Evolutionary conservation across 805 yeast genomes (phyloP), one percentile per base, ranked within the genome.

Genomic region (Lachancea nothofagi): DNA sequence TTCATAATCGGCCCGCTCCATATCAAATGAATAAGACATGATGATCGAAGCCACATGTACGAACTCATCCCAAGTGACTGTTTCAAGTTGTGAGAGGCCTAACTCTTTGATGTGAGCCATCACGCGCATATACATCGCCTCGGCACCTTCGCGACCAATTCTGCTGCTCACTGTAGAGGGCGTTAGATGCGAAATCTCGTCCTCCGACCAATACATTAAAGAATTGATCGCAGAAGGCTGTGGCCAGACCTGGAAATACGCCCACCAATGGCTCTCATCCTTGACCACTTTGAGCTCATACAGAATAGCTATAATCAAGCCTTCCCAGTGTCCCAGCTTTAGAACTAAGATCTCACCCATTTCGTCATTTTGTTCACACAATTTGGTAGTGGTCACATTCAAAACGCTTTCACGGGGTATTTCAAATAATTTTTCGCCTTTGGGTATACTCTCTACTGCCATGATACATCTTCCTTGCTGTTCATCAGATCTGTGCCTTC

Each of bases 11-110:
- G 32, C 23, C 12, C 40, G 33, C 58, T 75, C 83, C 10, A 86
- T 83, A 57, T 93, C 98, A 62, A 93, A 90, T 0, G 95, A 84
- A 53, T 90, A 90, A 1, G 96, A 75, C 86, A 88, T 77, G 33
- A 93, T 84, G 12, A 84, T 63, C 29, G 87, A 78, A 0, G 95
- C 97, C 43, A 83, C 76, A 26, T 71, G 65, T 48, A 80, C 80
- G 57, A 83, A 93, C 8, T 73, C 75, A 2, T 74, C 79, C 31
- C 76, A 55, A 1, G 81, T 61, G 1, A 72, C 58, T 7, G 57
- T 44, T 46, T 69, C 40, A 46, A 63, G 60, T 12, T 69, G 47
- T 0, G 64, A 64, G 14, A 75, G 48, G 20, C 61, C 62, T 15
- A 56, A 42, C 9, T 48, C 44, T 19, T 42, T 20, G 7, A 55